A percentile compares a stretch with the other conserved stretches of the same genome.
phyloP scores from a whole-genome alignment of 768 basidiomycete genomes.

The Rubroboletus satanas region DNA sequence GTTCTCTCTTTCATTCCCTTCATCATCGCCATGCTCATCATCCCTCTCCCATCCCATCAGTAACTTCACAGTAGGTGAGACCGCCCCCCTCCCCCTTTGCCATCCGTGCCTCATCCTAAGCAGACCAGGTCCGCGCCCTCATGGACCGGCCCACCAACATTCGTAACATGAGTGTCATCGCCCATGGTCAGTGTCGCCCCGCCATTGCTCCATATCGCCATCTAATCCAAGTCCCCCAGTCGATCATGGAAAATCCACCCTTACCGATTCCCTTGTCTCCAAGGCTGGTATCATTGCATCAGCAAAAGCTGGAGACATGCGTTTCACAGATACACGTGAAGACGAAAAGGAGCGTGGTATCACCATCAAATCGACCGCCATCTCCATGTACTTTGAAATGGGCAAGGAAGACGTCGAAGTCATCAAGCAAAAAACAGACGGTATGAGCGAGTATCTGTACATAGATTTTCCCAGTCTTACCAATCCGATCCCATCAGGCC shows the following conservation, averaged over 20 bases:
- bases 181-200: slow-evolving; percentile 62
- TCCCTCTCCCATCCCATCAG: slow-evolving; percentile 38
- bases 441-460: slow-evolving; percentile 38
- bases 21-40: slow-evolving; percentile 27
- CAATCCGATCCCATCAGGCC: slow-evolving; percentile 43
- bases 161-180: slow-evolving; percentile 93
- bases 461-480: neutral
- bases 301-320: slow-evolving; percentile 92
- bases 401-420: slow-evolving; percentile 79
- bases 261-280: slow-evolving; percentile 97
- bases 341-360: slow-evolving; percentile 99
- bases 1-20: slow-evolving; percentile 32
- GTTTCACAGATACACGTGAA: slow-evolving; percentile 94
- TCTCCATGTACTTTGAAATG: slow-evolving; percentile 99
- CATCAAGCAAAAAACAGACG: slow-evolving; percentile 93
- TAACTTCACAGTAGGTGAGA: slow-evolving; percentile 87
- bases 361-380: slow-evolving; percentile 99
- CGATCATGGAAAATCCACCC: slow-evolving; percentile 99
- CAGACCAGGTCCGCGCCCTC: slow-evolving; percentile 82
- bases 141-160: slow-evolving; percentile 92
- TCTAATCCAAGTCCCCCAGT: slow-evolving; percentile 46
- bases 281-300: slow-evolving; percentile 99
- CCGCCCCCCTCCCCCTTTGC: neutral
- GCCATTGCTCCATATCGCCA: slow-evolving; percentile 8
- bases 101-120: slow-evolving; percentile 6